Conservation (phyloP, 306 rosid genomes). For the Dicorynia guianensis region DNA sequence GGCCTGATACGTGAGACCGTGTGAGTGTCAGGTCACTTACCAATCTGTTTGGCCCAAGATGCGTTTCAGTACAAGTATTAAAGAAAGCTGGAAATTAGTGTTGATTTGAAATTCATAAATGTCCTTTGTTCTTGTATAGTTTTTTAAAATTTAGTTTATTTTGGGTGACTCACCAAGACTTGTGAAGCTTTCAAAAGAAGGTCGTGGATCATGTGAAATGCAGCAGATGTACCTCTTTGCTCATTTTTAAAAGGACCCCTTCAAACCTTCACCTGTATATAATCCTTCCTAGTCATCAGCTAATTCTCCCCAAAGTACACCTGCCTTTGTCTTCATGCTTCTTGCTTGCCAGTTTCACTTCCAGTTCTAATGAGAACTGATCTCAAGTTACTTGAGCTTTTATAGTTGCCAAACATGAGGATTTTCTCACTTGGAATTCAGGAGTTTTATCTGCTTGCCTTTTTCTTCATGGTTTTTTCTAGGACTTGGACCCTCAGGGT, state of each 20-base stretch:
- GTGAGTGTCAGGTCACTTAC: slow-evolving; percentile 22
- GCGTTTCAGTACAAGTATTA: slow-evolving; percentile 9
- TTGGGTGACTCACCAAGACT: slow-evolving; percentile 59
- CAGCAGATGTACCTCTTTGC: slow-evolving; percentile 52
- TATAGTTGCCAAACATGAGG: slow-evolving; percentile 54
- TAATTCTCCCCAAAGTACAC: slow-evolving; percentile 25
- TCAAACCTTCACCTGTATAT: slow-evolving; percentile 28
- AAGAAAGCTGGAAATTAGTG: slow-evolving; percentile 28
- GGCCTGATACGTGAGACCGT: slow-evolving; percentile 21
- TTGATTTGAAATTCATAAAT: slow-evolving; percentile 14
- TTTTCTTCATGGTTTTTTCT: slow-evolving; percentile 54
- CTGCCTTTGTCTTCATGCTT: slow-evolving; percentile 12
- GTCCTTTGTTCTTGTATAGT: slow-evolving; percentile 41
- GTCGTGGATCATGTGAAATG: slow-evolving; percentile 91
- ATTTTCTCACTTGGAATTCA: slow-evolving; percentile 48
- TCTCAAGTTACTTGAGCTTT: slow-evolving; percentile 18
- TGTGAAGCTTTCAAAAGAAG: slow-evolving; percentile 63
- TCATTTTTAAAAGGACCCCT: slow-evolving; percentile 67
- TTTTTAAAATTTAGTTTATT: slow-evolving; percentile 1
- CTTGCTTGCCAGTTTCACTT: slow-evolving; percentile 26
- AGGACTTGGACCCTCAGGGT: slow-evolving; percentile 53
- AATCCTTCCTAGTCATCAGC: neutral
- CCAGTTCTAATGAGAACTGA: slow-evolving; percentile 33
- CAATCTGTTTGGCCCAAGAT: slow-evolving; percentile 42
- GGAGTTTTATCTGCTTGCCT: slow-evolving; percentile 43